A percentile compares a stretch with the other conserved stretches of the same genome.
Conservation (phyloP, 1,139 yeast species). For the Kodamaea anthophila region DNA sequence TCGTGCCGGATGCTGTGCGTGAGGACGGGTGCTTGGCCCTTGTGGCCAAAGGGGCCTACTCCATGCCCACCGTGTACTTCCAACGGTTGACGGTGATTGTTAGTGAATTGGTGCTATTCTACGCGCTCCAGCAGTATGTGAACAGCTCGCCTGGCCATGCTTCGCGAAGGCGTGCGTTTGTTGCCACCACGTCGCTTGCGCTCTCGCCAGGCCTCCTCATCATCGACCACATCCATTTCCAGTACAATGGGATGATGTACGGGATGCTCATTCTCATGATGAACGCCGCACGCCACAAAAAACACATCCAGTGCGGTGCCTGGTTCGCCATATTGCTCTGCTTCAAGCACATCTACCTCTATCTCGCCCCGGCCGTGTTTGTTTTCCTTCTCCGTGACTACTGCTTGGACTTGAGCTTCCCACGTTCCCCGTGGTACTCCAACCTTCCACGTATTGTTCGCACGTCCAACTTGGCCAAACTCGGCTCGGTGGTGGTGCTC, state of each 20-base stretch:
- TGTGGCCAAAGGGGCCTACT: constrained; percentile 59
- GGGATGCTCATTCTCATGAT: constrained; percentile 74
- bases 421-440: constrained; percentile 17
- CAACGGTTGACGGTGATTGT: constrained; percentile 77
- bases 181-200: constrained; percentile 75
- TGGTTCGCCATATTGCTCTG: constrained; percentile 76
- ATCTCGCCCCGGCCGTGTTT: constrained; percentile 92
- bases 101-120: constrained; percentile 68
- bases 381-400: constrained; percentile 69
- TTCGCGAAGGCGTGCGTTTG: constrained; percentile 49
- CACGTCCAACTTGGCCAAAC: constrained; percentile 54
- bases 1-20: constrained; percentile 60
- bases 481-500: constrained; percentile 59
- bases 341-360: constrained; percentile 89
- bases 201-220: constrained; percentile 85
- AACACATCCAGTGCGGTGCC: constrained; percentile 59
- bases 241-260: constrained; percentile 89
- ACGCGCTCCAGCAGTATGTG: constrained; percentile 67
- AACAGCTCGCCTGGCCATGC: constrained; percentile 35
- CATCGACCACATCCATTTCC: constrained; percentile 91
- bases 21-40: constrained; percentile 77
- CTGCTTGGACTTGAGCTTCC: constrained; percentile 45
- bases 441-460: constrained; percentile 36
- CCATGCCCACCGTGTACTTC: constrained; percentile 71
- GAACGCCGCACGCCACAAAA: constrained; percentile 58